Evolutionary conservation across 2,329 filamentous ascomycete genomes (phyloP), one percentile per base, ranked within the genome.

Genomic region (Teratosphaeria zuluensis): DNA sequence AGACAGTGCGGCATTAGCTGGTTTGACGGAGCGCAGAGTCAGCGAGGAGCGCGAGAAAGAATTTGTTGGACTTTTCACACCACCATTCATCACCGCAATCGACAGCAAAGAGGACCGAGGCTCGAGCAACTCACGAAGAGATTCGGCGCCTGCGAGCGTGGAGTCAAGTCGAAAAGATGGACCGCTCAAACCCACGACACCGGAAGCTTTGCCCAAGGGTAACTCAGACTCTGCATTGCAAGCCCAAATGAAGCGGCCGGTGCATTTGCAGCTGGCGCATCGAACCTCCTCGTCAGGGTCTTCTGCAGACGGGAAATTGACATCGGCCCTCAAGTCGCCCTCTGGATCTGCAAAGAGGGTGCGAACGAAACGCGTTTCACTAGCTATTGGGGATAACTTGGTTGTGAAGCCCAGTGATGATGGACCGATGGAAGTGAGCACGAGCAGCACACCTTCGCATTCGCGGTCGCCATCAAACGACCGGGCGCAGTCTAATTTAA

Each of bases 41-140:
- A 67, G 63, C 46, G 51, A 59, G 7, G 66, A 70, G 53, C 65
- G 70, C 8, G 67, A 72, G 38, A 69, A 65, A 56, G 71, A 72
- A 16, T 68, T 74, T 31, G 56, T 71, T 30, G 71, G 72, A 28
- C 61, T 74, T 35, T 74, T 73, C 63, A 74, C 70, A 51, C 71
- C 71, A 24, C 62, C 64, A 9, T 74, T 65, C 58, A 61, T 74
- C n/a, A 67, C 71, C 11, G 66, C 70, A 19, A 56, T 74, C 33
- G 69, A 70, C n/a, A 56, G 59, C 54, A 63, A 66, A 38, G 59
- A 62, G 4, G 59, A 57, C 46, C 57, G 54, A 24, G 58, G 57
- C 12, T 19, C 16, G 42, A 48, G 19, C 19, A 58, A 59, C 4
- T 64, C 65, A 30, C 62, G 68, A 28, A 59, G 64, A 51, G 63